These are phyloP conservation scores for Pseudomonodictys pantanalensis DNA, from an alignment of 495 filamentous ascomycete genomes.

Conservation along the genomic window DNA sequence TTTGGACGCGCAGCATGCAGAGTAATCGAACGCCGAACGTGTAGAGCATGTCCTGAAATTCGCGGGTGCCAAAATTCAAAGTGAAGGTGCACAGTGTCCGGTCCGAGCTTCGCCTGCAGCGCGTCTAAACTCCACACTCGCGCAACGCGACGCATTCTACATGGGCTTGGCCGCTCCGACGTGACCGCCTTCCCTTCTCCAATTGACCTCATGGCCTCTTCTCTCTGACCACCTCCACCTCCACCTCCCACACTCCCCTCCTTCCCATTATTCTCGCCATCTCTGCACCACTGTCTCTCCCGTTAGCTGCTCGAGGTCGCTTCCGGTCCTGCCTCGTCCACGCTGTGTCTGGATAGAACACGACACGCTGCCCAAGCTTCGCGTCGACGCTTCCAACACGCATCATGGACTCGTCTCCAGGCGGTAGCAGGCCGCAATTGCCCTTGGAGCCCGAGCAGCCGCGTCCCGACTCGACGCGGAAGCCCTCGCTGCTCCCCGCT, in stretches of 20 bases:
- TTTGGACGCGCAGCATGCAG: too few relatives aligned
- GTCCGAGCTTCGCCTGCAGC: slow-evolving; percentile 7
- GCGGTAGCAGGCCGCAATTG: slow-evolving; percentile 8
- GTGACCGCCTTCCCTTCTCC: slow-evolving; percentile 25
- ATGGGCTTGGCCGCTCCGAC: slow-evolving; percentile 23
- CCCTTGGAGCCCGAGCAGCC: slow-evolving; percentile 1
- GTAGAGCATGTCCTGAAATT: too few relatives aligned
- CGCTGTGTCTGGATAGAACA: slow-evolving; percentile 8
- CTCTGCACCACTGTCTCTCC: not conserved
- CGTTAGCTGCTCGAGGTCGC: too few relatives aligned
- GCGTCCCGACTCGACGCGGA: slow-evolving; percentile 20
- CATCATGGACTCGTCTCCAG: slow-evolving; percentile 26
- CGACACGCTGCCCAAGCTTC: slow-evolving; percentile 20
- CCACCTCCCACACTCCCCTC: slow-evolving; percentile 1
- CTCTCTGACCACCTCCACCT: slow-evolving; percentile 5
- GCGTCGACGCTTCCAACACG: slow-evolving; percentile 17
- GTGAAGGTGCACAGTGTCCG: too few relatives aligned
- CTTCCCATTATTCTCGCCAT: slow-evolving; percentile 9
- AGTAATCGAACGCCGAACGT: too few relatives aligned
- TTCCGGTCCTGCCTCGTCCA: slow-evolving; percentile 12
- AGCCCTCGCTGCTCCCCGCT: slow-evolving; percentile 75
- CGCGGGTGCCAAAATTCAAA: too few relatives aligned
- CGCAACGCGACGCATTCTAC: slow-evolving; percentile 14
- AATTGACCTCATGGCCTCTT: slow-evolving; percentile 33
- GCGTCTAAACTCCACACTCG: slow-evolving; percentile 25